Evolutionary conservation across 805 yeast genomes (phyloP).

Genomic region (Priceomyces haplophilus): DNA sequence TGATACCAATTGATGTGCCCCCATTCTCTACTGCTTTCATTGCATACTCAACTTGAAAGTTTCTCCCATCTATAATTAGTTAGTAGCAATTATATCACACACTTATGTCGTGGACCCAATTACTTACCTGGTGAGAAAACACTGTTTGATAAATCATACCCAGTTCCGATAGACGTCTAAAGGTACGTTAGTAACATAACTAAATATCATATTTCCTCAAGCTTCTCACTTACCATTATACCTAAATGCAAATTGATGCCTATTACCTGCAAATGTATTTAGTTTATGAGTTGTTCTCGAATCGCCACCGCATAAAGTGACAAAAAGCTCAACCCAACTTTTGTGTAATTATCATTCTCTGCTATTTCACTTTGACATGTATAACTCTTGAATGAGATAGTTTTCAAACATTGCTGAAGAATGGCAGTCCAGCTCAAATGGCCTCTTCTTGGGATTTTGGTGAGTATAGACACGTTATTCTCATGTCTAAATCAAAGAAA

Average conservation of each 20-base stretch:
- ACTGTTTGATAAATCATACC: constrained; percentile 96
- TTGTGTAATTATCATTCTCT: constrained; percentile 9
- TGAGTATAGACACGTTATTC: constrained; percentile 13
- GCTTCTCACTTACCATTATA: constrained; percentile 9
- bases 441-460: constrained; percentile 50
- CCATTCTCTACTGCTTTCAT: constrained; percentile 97
- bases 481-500: background rate
- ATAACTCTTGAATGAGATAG: background rate
- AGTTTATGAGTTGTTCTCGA: background rate
- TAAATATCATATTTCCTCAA: background rate
- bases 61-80: constrained; percentile 74
- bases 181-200: constrained; percentile 5
- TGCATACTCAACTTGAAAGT: constrained; percentile 97
- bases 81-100: constrained; percentile 27
- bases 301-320: constrained; percentile 12
- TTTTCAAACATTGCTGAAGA: background rate
- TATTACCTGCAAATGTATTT: constrained; percentile 1
- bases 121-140: constrained; percentile 77
- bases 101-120: background rate
- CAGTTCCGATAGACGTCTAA: constrained; percentile 94
- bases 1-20: constrained; percentile 91
- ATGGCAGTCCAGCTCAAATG: constrained; percentile 41
- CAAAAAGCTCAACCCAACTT: background rate
- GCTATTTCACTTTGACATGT: background rate
- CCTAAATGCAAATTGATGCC: background rate